Percentiles rank a stretch among this genome's conserved stretches.
These are phyloP conservation scores for Diaporthe caulivora DNA, from an alignment of 2,329 filamentous ascomycete genomes.

Conservation along the genomic window DNA sequence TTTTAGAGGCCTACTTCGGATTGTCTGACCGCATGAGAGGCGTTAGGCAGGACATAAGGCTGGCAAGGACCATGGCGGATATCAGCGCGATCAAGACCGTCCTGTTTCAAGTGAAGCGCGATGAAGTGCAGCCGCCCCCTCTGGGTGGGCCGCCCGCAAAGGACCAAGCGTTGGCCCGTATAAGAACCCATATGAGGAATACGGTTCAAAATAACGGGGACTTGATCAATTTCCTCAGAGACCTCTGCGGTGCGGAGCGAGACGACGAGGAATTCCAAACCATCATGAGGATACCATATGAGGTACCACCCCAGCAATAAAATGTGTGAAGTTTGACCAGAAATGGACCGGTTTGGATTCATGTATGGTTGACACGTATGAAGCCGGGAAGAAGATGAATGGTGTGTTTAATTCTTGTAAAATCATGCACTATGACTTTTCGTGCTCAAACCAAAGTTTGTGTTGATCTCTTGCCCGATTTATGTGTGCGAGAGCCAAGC, in stretches of 20 bases:
- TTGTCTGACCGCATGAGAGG: neutral
- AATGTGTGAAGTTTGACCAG: neutral
- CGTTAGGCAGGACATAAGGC: neutral
- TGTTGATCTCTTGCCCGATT: too few species aligned
- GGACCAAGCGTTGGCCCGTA: neutral
- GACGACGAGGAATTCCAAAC: neutral
- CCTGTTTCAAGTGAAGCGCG: neutral
- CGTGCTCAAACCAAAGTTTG: neutral
- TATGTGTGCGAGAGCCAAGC: neutral
- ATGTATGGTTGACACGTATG: neutral
- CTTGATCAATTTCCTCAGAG: neutral
- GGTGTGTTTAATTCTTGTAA: neutral
- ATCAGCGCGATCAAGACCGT: neutral
- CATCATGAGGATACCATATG: neutral
- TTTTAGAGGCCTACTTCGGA: neutral
- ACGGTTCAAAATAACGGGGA: neutral
- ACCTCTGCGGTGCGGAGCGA: neutral
- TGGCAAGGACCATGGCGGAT: neutral
- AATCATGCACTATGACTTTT: neutral
- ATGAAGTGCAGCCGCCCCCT: neutral
- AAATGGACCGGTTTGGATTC: neutral
- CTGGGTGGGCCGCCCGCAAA: neutral
- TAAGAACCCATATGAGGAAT: neutral
- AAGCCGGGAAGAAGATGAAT: rapidly evolving
- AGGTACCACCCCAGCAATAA: neutral